These are phyloP conservation scores for Gypsophila paniculata DNA, from an alignment of 179 eudicot genomes.

Conservation along the genomic window DNA sequence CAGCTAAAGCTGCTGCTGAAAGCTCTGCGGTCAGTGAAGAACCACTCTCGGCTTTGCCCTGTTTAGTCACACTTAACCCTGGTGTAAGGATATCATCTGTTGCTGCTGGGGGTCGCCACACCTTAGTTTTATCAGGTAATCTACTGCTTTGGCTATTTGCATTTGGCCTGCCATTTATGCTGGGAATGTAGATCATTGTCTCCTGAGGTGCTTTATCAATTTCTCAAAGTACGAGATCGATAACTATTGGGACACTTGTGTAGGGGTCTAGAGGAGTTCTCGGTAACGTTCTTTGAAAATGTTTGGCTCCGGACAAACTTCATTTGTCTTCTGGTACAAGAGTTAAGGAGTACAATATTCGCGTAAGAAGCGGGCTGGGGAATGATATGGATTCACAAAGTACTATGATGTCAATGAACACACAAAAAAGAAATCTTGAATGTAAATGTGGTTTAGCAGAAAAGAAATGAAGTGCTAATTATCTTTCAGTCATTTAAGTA, in stretches of 20 bases:
- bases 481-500: background rate
- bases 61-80: conserved; percentile 74
- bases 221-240: background rate
- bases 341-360: too few species aligned
- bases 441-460: too few species aligned
- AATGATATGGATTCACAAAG: too few species aligned
- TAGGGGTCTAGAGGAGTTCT: too few species aligned
- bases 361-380: background rate
- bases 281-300: too few species aligned
- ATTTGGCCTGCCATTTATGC: background rate
- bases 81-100: conserved; percentile 77
- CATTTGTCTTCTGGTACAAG: too few species aligned
- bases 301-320: too few species aligned
- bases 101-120: conserved; percentile 98
- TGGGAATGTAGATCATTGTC: background rate
- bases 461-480: background rate
- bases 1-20: conserved; percentile 73
- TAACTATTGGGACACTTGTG: background rate
- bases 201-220: background rate
- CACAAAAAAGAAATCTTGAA: too few species aligned
- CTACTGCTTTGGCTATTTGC: background rate
- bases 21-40: conserved; percentile 67
- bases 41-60: conserved; percentile 70
- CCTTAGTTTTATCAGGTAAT: conserved; percentile 84
- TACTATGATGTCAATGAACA: too few species aligned